Percentiles rank a stretch among this genome's conserved stretches.
phyloP scores from a whole-genome alignment of 345 rosid species.

The Eutrema yunnanense region DNA sequence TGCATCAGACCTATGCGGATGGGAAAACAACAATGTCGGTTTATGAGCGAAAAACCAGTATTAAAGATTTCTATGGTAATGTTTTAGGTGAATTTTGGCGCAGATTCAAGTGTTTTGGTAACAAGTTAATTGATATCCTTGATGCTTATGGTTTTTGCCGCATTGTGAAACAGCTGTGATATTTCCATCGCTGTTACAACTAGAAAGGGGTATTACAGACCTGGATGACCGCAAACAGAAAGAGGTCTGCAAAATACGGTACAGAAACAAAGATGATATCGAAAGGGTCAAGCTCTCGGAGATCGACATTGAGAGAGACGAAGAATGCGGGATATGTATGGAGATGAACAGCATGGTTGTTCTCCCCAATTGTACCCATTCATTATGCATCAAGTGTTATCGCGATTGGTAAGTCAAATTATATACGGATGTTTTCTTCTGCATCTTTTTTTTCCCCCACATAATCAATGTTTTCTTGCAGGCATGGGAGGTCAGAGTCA shows the following conservation, averaged over 20 bases:
- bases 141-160: background rate
- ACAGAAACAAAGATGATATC: conserved; percentile 48
- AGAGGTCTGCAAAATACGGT: conserved; percentile 48
- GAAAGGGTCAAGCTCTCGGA: conserved; percentile 45
- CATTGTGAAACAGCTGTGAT: conserved; percentile 47
- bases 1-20: conserved; percentile 67
- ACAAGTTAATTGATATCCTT: background rate
- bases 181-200: conserved; percentile 77
- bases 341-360: conserved; percentile 62
- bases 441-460: no score
- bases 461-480: conserved; percentile 23
- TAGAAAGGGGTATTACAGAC: conserved; percentile 65
- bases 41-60: conserved; percentile 75
- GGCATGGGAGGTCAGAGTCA: conserved; percentile 68
- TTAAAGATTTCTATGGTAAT: conserved; percentile 76
- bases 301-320: conserved; percentile 56
- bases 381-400: conserved; percentile 65
- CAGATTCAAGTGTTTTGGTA: background rate
- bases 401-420: conserved; percentile 47
- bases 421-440: background rate
- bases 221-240: conserved; percentile 73
- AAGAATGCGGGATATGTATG: conserved; percentile 82
- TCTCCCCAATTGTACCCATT: conserved; percentile 69
- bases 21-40: conserved; percentile 91
- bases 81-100: background rate